Conservation (phyloP, 2,329 filamentous ascomycete species). For the Phaeomoniella chlamydospora region DNA sequence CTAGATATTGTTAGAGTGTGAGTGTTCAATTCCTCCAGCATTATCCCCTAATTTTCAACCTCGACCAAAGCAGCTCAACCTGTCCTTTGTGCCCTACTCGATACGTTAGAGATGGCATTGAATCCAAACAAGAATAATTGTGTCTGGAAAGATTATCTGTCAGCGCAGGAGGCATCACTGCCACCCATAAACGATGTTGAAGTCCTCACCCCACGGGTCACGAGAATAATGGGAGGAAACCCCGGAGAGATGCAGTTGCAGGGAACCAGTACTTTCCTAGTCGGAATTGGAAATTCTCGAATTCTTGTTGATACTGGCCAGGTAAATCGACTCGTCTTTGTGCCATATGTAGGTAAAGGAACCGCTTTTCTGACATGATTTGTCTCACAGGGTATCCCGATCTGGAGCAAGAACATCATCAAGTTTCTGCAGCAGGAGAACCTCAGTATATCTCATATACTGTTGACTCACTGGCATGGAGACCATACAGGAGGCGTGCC, state of each 20-base stretch:
- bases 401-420: constrained; percentile 20
- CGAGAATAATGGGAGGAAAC: constrained; percentile 30
- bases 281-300: constrained; percentile 19
- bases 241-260: constrained; percentile 25
- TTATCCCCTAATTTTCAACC: too few species aligned
- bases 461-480: constrained; percentile 30
- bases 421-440: constrained; percentile 13
- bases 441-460: constrained; percentile 24
- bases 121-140: too few species aligned
- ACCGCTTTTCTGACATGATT: too few species aligned
- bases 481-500: constrained; percentile 28
- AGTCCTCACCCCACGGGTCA: constrained; percentile 24
- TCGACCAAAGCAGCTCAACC: too few species aligned
- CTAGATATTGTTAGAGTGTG: too few species aligned
- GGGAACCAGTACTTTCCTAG: constrained; percentile 26
- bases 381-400: constrained; percentile 14
- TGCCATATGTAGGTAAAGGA: too few species aligned
- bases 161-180: constrained; percentile 20
- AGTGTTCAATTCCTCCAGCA: too few species aligned
- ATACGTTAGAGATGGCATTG: too few species aligned
- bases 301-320: constrained; percentile 23
- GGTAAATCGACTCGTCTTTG: too few species aligned
- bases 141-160: constrained; percentile 34
- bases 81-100: too few species aligned
- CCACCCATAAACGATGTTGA: constrained; percentile 25